Evolutionary conservation across 2,329 filamentous ascomycete genomes (phyloP), one percentile per base, ranked within the genome.

Genomic region (Macrophomina tecta): DNA sequence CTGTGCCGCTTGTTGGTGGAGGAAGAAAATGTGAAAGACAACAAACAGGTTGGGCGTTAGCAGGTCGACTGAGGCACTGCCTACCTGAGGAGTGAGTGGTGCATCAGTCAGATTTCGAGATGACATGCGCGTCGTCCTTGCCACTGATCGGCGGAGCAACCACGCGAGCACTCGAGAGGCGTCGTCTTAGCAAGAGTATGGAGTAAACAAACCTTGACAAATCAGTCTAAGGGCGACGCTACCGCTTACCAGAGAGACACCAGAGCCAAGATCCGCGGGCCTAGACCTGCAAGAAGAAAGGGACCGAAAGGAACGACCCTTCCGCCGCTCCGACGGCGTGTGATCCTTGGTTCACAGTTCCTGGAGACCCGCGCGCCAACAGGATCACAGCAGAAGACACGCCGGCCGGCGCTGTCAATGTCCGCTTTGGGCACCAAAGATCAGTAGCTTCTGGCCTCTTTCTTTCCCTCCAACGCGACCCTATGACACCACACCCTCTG

Each of bases 201-300:
- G 18, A 11, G 58, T 62, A 62, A 62, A 62, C 58, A 62, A 49
- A 58, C 30, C 45, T 49, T 49, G 42, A 61, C 56, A 61, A 48
- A 48, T 46, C 56, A 18, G 34, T 18, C 40, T 9, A 23, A 1
- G 32, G 42, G 28, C 58, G 30, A 60, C 18, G 14, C 40, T 45
- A 60, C 5, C 23, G 18, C 7, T 48, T 30, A 32, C 58, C 28
- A 45, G 11, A 45, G 11, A 45, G 12, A 45, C 42, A 45, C 42
- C 42, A 45, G 16, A 14, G 42, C 42, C 42, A 45, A 45, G 42
- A 49, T 49, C 23, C n/a, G 23, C 46, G 58, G 58, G 58, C n/a
- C 58, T 62, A 49, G 58, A 62, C 58, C 9, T 60, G 23, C 38
- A 30, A n/a, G 40, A 61, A 14, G 6, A 61, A 61, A 61, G 56